Evolutionary conservation across 768 basidiomycete genomes (phyloP).

Genomic region (Crepidotus variabilis): DNA sequence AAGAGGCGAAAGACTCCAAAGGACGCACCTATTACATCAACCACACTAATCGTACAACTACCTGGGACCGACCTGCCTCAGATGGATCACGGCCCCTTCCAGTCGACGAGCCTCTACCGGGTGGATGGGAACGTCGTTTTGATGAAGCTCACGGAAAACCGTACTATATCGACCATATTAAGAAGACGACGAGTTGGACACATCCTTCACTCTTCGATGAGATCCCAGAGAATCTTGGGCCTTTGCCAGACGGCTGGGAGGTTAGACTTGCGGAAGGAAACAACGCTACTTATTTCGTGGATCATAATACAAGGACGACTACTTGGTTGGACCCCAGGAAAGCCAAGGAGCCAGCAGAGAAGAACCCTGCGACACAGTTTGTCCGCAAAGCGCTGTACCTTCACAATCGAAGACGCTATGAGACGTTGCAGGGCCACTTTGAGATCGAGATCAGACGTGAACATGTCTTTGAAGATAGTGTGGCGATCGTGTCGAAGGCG

Average conservation of each 20-base stretch:
- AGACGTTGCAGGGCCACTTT: conserved; percentile 66
- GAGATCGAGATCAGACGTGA: conserved; percentile 75
- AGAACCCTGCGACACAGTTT: conserved; percentile 77
- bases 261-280: conserved; percentile 65
- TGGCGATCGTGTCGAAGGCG: conserved; percentile 72
- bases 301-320: conserved; percentile 80
- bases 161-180: conserved; percentile 67
- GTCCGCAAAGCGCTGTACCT: conserved; percentile 89
- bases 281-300: conserved; percentile 61
- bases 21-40: conserved; percentile 10
- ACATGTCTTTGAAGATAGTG: conserved; percentile 83
- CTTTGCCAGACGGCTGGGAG: conserved; percentile 82
- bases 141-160: conserved; percentile 77
- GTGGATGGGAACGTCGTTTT: conserved; percentile 83
- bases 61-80: conserved; percentile 5
- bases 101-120: conserved; percentile 54
- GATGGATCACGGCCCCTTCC: not conserved
- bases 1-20: conserved; percentile 11
- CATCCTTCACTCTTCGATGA: conserved; percentile 80
- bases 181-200: conserved; percentile 87
- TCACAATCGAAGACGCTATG: conserved; percentile 72
- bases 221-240: conserved; percentile 77
- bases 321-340: conserved; percentile 95
- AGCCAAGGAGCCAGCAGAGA: conserved; percentile 63
- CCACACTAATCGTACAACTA: conserved; percentile 8